Conservation (phyloP, 495 filamentous ascomycete genomes). For the Xylaria telfairii region DNA sequence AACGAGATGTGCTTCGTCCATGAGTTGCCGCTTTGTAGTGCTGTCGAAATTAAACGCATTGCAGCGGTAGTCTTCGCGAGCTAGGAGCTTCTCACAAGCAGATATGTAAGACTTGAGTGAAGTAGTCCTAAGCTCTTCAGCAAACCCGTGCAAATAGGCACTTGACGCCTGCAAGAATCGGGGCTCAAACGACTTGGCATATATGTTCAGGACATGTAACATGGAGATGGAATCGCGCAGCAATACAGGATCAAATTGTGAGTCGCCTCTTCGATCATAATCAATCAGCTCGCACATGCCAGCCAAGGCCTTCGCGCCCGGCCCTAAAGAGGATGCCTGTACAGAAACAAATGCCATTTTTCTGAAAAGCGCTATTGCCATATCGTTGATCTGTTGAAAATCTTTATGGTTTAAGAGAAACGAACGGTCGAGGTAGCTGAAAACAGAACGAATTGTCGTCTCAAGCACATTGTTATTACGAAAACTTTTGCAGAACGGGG, state of each 20-base stretch:
- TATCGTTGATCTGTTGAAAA: slow-evolving; percentile 59
- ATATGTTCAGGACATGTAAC: slow-evolving; percentile 80
- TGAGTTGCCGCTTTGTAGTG: slow-evolving; percentile 77
- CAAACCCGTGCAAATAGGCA: slow-evolving; percentile 68
- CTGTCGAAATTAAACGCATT: slow-evolving; percentile 79
- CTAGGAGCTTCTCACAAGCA: slow-evolving; percentile 68
- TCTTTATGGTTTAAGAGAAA: slow-evolving; percentile 74
- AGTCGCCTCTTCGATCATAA: slow-evolving; percentile 66
- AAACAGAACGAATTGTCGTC: slow-evolving; percentile 81
- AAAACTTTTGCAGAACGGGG: neutral
- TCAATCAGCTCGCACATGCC: slow-evolving; percentile 80
- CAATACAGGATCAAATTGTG: slow-evolving; percentile 57
- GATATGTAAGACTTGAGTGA: slow-evolving; percentile 74
- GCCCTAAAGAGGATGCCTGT: slow-evolving; percentile 51
- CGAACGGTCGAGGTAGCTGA: slow-evolving; percentile 90
- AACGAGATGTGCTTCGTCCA: slow-evolving; percentile 69
- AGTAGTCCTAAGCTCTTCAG: slow-evolving; percentile 60
- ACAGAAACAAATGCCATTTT: slow-evolving; percentile 58
- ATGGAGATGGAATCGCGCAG: slow-evolving; percentile 77
- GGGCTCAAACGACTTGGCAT: slow-evolving; percentile 79
- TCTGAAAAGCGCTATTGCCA: slow-evolving; percentile 62
- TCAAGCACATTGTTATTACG: slow-evolving; percentile 13
- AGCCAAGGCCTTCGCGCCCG: slow-evolving; percentile 63
- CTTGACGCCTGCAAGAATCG: slow-evolving; percentile 70
- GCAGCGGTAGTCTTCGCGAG: slow-evolving; percentile 73